Evolutionary conservation across 805 yeast species (phyloP).

Genomic region (Starmerella davenportii): DNA sequence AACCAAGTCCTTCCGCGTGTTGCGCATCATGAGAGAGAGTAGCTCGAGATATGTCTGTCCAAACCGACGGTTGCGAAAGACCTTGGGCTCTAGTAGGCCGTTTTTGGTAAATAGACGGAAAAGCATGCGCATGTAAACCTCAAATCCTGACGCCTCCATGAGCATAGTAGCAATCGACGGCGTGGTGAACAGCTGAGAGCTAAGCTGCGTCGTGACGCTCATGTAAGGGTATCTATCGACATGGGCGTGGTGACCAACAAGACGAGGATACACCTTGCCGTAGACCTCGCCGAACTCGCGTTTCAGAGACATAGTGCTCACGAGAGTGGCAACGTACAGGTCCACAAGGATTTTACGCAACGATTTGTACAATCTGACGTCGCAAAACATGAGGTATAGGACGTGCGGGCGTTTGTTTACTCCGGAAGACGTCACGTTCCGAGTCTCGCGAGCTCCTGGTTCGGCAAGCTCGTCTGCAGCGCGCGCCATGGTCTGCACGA

Average conservation of each 20-base stretch:
- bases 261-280: constrained; percentile 61
- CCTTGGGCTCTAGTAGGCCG: constrained; percentile 28
- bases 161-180: constrained; percentile 59
- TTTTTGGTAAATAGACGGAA: constrained; percentile 45
- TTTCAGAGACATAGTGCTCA: constrained; percentile 41
- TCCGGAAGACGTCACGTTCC: not conserved
- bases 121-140: constrained; percentile 42
- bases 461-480: too few relatives aligned
- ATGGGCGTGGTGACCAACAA: constrained; percentile 49
- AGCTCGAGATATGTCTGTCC: constrained; percentile 65
- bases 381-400: constrained; percentile 45
- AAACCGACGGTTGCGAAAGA: constrained; percentile 53
- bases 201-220: constrained; percentile 51
- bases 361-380: constrained; percentile 52
- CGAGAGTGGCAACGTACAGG: constrained; percentile 43
- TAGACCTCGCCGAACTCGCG: constrained; percentile 55
- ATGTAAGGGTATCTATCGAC: constrained; percentile 80
- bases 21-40: constrained; percentile 58
- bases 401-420: constrained; percentile 25
- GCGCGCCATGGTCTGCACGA: not conserved
- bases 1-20: constrained; percentile 34
- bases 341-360: constrained; percentile 43
- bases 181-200: constrained; percentile 78
- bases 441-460: too few relatives aligned
- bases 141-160: constrained; percentile 44